phyloP scores from a whole-genome alignment of 2,329 filamentous ascomycete species.

The Pestalotiopsis sp. region DNA sequence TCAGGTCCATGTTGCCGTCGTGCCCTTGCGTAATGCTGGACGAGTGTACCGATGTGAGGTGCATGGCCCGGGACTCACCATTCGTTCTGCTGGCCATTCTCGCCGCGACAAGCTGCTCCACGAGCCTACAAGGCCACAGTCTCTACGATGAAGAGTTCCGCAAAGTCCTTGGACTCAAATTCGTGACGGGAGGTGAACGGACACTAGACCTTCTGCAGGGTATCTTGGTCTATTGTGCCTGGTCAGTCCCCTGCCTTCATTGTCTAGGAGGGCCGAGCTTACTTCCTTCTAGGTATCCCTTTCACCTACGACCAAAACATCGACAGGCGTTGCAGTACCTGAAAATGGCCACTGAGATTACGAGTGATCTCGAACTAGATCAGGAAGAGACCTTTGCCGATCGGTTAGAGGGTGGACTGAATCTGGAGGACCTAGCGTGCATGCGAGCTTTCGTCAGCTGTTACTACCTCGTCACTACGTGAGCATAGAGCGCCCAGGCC shows the following conservation, averaged over 20 bases:
- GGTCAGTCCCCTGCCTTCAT: slow-evolving; percentile 40
- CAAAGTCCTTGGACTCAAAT: slow-evolving; percentile 58
- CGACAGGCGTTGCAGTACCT: slow-evolving; percentile 53
- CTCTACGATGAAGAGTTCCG: slow-evolving; percentile 62
- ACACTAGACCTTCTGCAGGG: slow-evolving; percentile 60
- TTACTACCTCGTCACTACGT: slow-evolving; percentile 47
- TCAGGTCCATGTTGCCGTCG: slow-evolving; percentile 44
- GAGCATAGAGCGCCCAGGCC: slow-evolving; percentile 20
- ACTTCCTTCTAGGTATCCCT: slow-evolving; percentile 51
- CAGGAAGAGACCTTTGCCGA: slow-evolving; percentile 31
- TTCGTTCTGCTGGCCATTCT: slow-evolving; percentile 59
- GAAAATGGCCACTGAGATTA: slow-evolving; percentile 53
- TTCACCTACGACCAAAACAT: slow-evolving; percentile 55
- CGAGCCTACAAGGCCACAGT: slow-evolving; percentile 52
- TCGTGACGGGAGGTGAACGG: slow-evolving; percentile 59
- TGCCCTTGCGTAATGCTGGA: slow-evolving; percentile 47
- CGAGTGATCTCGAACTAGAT: slow-evolving; percentile 53
- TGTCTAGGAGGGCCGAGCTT: background rate
- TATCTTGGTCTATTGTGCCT: slow-evolving; percentile 58
- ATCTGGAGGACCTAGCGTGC: slow-evolving; percentile 38
- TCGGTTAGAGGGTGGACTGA: slow-evolving; percentile 1
- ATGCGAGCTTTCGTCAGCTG: slow-evolving; percentile 50
- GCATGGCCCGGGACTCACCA: slow-evolving; percentile 48
- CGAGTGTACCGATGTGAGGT: slow-evolving; percentile 43
- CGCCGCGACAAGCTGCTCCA: slow-evolving; percentile 50